Evolutionary conservation across 495 filamentous ascomycete species (phyloP).

Genomic region (Neurospora sp.): DNA sequence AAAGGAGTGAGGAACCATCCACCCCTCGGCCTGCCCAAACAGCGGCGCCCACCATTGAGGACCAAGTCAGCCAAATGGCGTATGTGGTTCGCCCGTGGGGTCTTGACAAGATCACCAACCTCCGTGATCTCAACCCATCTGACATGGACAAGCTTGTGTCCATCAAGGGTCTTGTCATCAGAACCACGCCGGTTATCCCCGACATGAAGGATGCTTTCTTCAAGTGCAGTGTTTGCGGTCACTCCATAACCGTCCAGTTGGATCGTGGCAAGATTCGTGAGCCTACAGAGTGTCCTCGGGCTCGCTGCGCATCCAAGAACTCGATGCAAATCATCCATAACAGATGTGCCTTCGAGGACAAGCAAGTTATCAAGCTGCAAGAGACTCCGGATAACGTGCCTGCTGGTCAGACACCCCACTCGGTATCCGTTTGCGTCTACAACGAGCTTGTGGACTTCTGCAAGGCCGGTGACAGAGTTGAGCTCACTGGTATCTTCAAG

Average conservation of each 20-base stretch:
- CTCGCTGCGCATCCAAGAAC: slow-evolving; percentile 74
- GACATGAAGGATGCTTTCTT: slow-evolving; percentile 97
- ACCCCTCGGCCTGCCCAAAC: slow-evolving; percentile 20
- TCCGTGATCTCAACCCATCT: slow-evolving; percentile 89
- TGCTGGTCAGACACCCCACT: slow-evolving; percentile 96
- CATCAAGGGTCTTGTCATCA: slow-evolving; percentile 94
- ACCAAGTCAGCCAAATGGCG: slow-evolving; percentile 56
- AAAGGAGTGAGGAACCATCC: slow-evolving; percentile 43
- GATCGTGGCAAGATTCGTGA: slow-evolving; percentile 95
- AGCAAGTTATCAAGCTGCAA: slow-evolving; percentile 97
- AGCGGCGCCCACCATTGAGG: slow-evolving; percentile 29
- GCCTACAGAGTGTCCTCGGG: slow-evolving; percentile 79
- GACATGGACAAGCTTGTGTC: slow-evolving; percentile 83
- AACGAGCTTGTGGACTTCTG: slow-evolving; percentile 96
- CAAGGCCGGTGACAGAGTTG: slow-evolving; percentile 92
- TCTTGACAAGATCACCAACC: slow-evolving; percentile 77
- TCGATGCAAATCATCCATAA: slow-evolving; percentile 99
- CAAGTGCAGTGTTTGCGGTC: slow-evolving; percentile 84
- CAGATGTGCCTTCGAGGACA: slow-evolving; percentile 87
- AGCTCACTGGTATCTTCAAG: slow-evolving; percentile 94
- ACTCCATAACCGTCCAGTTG: slow-evolving; percentile 80
- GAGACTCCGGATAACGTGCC: slow-evolving; percentile 93
- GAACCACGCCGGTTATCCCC: slow-evolving; percentile 89
- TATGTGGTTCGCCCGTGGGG: slow-evolving; percentile 88
- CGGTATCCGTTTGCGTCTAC: slow-evolving; percentile 91